Evolutionary conservation across 805 yeast species (phyloP), one percentile per base, ranked within the genome.

Genomic region (Pichia deserticola): DNA sequence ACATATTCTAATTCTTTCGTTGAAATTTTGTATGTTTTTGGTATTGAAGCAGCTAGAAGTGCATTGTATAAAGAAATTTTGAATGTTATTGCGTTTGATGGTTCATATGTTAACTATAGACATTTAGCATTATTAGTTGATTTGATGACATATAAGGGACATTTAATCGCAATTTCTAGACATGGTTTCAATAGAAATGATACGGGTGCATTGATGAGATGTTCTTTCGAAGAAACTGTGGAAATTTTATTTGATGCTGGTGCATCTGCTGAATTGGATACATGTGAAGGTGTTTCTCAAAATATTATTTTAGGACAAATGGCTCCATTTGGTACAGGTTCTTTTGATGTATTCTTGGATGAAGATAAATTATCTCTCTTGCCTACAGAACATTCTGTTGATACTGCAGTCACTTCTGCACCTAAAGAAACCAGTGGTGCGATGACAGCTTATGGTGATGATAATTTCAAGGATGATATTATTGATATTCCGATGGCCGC

Each of bases 101-200:
- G 99, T 86, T 90, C 99, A 37, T 93, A 93, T 63, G 99, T 93
- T 54, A 93, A 93, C 71, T 93, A 93, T 72, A 84, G 99, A 72
- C 99, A 93, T 64, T 85, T 93, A 93, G 97, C 99, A 5, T 74
- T 93, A 60, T 77, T 93, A 61, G 98, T 93, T 51, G 99, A 93
- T 74, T 95, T 90, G 37, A 93, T 93, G 99, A 93, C 99, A 2
- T 87, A 96, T 38, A 84, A 96, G 64, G 99, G 99, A 63, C 96
- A 92, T 65, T 76, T 93, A 69, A 92, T 95, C 87, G 98, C 99
- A 39, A 90, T 93, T 62, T 92, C 98, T 41, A 95, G 99, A 79
- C 99, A 93, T 66, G 99, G 99, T 79, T 92, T 93, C 71, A 93
- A 93, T 71, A 84, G 99, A 72, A 86, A 96, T 37, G 97, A 93